Percentiles rank a stretch among this genome's conserved stretches.
phyloP scores from a whole-genome alignment of 352 stramenopile species.

The Sclerospora graminicola region DNA sequence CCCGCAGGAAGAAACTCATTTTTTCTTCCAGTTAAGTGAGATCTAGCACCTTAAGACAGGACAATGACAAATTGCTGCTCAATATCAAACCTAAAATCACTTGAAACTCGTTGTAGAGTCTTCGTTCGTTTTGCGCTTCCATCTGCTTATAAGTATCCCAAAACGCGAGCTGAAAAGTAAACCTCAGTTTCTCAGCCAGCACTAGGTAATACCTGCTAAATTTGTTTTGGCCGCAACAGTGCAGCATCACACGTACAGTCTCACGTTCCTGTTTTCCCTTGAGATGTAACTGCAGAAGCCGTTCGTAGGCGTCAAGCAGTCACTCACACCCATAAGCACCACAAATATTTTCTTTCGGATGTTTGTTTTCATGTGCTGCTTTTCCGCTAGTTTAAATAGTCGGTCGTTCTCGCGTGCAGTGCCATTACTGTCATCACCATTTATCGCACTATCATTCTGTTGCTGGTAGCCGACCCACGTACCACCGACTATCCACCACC shows the following conservation, averaged over 20 bases:
- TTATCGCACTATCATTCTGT: no score
- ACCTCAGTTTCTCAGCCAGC: slow-evolving; percentile 93
- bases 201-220: slow-evolving; percentile 98
- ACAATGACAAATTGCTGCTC: slow-evolving; percentile 44
- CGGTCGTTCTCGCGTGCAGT: no score
- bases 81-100: slow-evolving; percentile 74
- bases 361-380: slow-evolving; percentile 97
- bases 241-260: slow-evolving; percentile 91
- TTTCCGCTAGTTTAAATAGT: slow-evolving; percentile 89
- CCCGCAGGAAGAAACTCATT: slow-evolving; percentile 83
- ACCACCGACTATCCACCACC: no score
- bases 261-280: slow-evolving; percentile 90
- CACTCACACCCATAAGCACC: slow-evolving; percentile 94
- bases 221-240: slow-evolving; percentile 80
- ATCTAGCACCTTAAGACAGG: no score
- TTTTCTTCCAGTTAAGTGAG: slow-evolving; percentile 80
- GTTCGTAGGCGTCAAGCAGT: slow-evolving; percentile 95
- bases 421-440: no score
- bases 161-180: slow-evolving; percentile 94
- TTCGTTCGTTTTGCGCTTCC: slow-evolving; percentile 65
- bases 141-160: slow-evolving; percentile 96
- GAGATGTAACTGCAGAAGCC: no score
- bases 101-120: slow-evolving; percentile 86
- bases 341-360: no score
- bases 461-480: no score